phyloP scores from a whole-genome alignment of 805 yeast species.

The Hermanozyma aechmeae region DNA sequence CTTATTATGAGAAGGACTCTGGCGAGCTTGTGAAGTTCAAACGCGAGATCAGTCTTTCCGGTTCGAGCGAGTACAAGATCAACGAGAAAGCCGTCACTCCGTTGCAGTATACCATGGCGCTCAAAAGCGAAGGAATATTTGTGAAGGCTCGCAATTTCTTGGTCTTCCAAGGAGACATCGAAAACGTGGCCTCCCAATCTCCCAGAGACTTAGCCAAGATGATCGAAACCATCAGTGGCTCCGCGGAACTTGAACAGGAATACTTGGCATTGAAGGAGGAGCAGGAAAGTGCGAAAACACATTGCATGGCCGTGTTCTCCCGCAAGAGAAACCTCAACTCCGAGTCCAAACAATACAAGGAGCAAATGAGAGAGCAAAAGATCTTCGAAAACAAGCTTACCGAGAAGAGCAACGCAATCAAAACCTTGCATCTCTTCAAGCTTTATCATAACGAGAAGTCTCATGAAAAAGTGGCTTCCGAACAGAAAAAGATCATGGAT shows the following conservation, averaged over 20 bases:
- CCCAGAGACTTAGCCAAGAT: conserved; percentile 64
- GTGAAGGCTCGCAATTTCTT: conserved; percentile 86
- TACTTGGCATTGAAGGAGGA: conserved; percentile 59
- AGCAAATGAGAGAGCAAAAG: conserved; percentile 65
- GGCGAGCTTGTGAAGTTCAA: conserved; percentile 54
- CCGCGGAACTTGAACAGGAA: conserved; percentile 54
- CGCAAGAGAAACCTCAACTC: conserved; percentile 60
- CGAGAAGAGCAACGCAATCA: conserved; percentile 39
- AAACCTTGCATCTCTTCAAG: conserved; percentile 49
- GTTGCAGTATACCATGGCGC: conserved; percentile 50
- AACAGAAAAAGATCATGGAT: no score
- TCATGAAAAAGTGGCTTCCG: no score
- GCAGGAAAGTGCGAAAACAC: conserved; percentile 55
- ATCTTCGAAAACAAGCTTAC: conserved; percentile 47
- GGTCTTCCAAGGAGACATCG: conserved; percentile 97
- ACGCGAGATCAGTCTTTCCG: conserved; percentile 49
- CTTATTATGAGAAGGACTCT: conserved; percentile 56
- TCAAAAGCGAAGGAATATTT: conserved; percentile 72
- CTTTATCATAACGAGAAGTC: conserved; percentile 50
- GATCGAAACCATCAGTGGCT: conserved; percentile 80
- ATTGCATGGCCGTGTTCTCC: conserved; percentile 54
- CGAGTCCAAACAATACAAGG: conserved; percentile 71
- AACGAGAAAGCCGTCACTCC: conserved; percentile 55
- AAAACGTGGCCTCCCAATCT: conserved; percentile 81
- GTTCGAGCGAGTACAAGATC: conserved; percentile 60